Conservation (phyloP, 345 rosid species). For the Eucalyptus marginata region DNA sequence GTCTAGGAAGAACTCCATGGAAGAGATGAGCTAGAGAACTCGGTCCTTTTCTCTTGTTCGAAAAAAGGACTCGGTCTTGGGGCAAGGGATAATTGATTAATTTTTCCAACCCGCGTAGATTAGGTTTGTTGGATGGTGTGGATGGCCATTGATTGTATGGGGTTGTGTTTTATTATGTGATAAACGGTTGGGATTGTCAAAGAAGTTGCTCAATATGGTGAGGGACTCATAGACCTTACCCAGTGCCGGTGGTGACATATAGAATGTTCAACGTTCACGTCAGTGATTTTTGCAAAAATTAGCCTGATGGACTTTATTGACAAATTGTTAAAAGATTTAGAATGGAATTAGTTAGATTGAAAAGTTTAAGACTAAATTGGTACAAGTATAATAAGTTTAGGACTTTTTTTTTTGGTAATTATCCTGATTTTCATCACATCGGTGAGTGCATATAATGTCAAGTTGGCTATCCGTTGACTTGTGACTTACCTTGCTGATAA, state of each 20-base stretch:
- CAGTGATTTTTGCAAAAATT: too few relatives aligned
- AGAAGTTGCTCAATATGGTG: neutral
- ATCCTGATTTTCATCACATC: too few relatives aligned
- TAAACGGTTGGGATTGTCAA: neutral
- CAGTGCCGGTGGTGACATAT: fast-evolving
- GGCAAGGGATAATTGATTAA: fast-evolving
- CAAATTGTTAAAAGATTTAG: too few relatives aligned
- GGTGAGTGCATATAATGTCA: too few relatives aligned
- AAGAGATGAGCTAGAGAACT: neutral
- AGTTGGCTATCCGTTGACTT: too few relatives aligned
- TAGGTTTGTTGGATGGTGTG: neutral
- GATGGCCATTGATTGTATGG: neutral
- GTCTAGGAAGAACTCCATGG: neutral
- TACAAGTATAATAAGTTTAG: too few relatives aligned
- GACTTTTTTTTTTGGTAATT: too few relatives aligned
- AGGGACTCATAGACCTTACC: fast-evolving
- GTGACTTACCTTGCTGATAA: too few relatives aligned
- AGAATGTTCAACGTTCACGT: too few relatives aligned
- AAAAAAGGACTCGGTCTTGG: neutral
- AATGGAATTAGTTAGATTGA: too few relatives aligned
- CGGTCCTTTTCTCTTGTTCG: too few relatives aligned
- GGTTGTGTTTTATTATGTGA: neutral
- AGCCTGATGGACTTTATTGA: neutral
- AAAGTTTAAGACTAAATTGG: too few relatives aligned
- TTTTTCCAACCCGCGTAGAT: neutral